A percentile compares a stretch with the other conserved stretches of the same genome.
Conservation (phyloP, 441 rosid species). For the Arabidopsis hybrid region DNA sequence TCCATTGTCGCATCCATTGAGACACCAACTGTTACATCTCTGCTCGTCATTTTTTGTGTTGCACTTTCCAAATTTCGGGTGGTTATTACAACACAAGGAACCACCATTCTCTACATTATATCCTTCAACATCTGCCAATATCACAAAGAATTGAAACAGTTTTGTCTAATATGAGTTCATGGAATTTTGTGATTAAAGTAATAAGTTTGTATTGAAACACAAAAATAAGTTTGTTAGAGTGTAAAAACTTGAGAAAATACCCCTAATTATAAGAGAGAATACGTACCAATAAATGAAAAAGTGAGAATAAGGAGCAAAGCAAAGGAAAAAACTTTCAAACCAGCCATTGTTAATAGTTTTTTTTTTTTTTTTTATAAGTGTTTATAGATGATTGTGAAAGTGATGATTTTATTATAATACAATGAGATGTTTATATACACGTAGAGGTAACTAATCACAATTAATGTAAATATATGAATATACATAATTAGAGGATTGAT, state of each 20-base stretch:
- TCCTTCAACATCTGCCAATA: slow-evolving; percentile 25
- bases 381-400: no score
- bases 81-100: slow-evolving; percentile 36
- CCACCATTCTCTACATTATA: neutral
- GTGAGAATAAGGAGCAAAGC: slow-evolving; percentile 29
- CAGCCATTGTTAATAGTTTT: slow-evolving; percentile 20
- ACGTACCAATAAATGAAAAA: slow-evolving; percentile 18
- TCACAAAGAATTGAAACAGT: neutral
- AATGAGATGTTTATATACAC: no score
- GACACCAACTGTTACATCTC: slow-evolving; percentile 37
- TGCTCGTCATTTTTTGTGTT: neutral
- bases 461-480: no score
- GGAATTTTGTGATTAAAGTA: neutral
- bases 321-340: slow-evolving; percentile 17
- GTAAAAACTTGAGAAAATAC: neutral
- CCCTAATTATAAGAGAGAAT: neutral
- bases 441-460: no score
- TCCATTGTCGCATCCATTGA: slow-evolving; percentile 9
- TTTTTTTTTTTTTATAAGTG: neutral
- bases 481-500: no score
- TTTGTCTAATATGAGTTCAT: neutral
- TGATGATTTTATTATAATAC: no score
- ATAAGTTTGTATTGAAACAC: no score
- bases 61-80: slow-evolving; percentile 35
- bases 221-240: neutral